Conservation (phyloP, 1,139 yeast genomes). For the Candida tetrigidarum region DNA sequence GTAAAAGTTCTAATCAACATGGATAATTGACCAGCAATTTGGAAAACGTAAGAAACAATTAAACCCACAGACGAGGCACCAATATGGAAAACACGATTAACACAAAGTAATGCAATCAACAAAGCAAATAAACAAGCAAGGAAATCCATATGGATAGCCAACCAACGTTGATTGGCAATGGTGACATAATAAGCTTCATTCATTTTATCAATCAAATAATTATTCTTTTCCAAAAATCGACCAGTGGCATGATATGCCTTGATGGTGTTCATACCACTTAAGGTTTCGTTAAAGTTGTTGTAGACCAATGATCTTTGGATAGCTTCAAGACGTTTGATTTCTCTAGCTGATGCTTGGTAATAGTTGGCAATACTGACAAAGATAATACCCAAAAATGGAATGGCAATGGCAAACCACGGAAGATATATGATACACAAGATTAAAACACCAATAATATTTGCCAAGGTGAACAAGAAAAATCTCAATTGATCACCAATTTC, state of each 20-base stretch:
- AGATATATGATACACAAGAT: constrained; percentile 71
- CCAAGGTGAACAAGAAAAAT: constrained; percentile 46
- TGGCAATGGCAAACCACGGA: constrained; percentile 65
- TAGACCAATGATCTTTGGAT: constrained; percentile 75
- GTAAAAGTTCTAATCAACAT: constrained; percentile 61
- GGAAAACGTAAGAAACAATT: constrained; percentile 62
- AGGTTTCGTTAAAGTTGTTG: constrained; percentile 75
- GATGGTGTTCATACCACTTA: constrained; percentile 74
- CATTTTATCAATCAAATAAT: constrained; percentile 60
- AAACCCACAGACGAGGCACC: constrained; percentile 74
- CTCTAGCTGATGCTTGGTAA: constrained; percentile 77
- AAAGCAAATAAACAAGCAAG: constrained; percentile 54
- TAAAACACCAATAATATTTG: constrained; percentile 65
- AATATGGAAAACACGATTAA: constrained; percentile 63
- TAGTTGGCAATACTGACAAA: constrained; percentile 46
- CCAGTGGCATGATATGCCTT: constrained; percentile 59
- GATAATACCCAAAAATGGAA: constrained; percentile 42
- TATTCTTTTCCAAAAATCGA: constrained; percentile 56
- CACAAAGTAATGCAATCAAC: constrained; percentile 63
- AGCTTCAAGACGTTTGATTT: constrained; percentile 83
- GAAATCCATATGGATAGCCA: constrained; percentile 67
- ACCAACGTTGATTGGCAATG: constrained; percentile 80
- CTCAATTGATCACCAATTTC: constrained; percentile 69
- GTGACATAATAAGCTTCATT: constrained; percentile 74
- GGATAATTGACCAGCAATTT: constrained; percentile 54